Evolutionary conservation across 352 stramenopile species (phyloP), one percentile per base, ranked within the genome.

Genomic region (Saprolegnia parasitica): DNA sequence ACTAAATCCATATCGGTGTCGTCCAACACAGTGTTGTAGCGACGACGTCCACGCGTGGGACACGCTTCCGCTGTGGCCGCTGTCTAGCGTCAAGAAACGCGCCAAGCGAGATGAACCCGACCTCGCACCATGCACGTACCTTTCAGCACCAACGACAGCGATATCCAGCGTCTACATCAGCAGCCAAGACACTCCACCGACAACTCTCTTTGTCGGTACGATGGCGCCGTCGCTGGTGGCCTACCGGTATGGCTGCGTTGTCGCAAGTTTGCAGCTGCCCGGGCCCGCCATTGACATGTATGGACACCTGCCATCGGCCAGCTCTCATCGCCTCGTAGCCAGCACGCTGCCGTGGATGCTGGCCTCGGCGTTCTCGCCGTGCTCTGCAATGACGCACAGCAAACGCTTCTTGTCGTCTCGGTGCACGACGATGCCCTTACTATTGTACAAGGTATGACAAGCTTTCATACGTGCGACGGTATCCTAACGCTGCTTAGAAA

Each of bases 211-310:
- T n/a, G 13, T 60, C 13, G 52, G 52, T 3, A 60, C 52, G 13
- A 60, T 20, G 11, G 13, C 52, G 24, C 52, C 52, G 20, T 60
- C 52, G n/a, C 52, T 60, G 11, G 24, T 60, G 13, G 52, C 11
- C 11, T 42, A 42, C 35, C 13, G 52, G 35, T n/a, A 60, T 9
- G 9, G 9, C 13, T 60, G 52, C 20, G 52, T 24, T 11, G 52
- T 60, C 9, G 52, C 52, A 9, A 42, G 24, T 10, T n/a, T 60
- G 11, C 52, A 60, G 52, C 52, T 60, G 11, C 52, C 52, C 35
- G 52, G 52, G 3, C 24, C 52, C 20, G 13, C 52, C 13, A 60
- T 60, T 9, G 52, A 60, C 52, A 60, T 60, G 52, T 60, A 60
- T 9, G 4, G 3, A 24, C 9, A 60, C 3, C 1, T 60, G 24